Base-by-base conservation (phyloP, 179 eudicot genomes). In the Corrigiola litoralis region DNA sequence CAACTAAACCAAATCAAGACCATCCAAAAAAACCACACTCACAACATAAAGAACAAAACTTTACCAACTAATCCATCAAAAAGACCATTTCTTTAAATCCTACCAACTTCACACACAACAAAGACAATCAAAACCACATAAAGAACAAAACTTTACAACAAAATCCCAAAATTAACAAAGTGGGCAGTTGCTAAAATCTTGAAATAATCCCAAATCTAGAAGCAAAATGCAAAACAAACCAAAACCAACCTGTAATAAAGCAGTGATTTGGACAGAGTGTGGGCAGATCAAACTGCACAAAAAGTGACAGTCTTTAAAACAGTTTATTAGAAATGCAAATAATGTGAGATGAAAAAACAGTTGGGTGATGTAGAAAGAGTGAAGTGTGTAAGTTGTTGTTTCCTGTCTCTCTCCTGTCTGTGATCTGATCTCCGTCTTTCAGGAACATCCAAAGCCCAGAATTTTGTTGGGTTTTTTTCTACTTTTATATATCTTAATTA, bases 371-470 rank as follows among this genome's bases (percentile, higher is more conserved):
- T 18, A 12, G 55, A 54, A 51, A 24, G 55, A 66, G 71, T 59
- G 62, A 59, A 72, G 72, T 49, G n/a, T 44, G 46, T 29, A 36
- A 63, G 36, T 36, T 62, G 51, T 37, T 49, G 48, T n/a, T 21
- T 40, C 29, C 23, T 23, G 7, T 44, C 25, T 29, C 41, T 32
- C 41, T 69, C 47, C 36, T 45, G 25, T 49, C 25, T 60, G 73
- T 64, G 78, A 74, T 74, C 74, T 64, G 78, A 74, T 74, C 74
- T 69, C 74, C 74, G 70, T 32, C 24, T 74, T 63, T 63, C 40
- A 68, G 73, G 58, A 68, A 61, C 65, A 73, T 68, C 77, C 52
- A 68, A 67, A 37, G 65, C 58, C 10, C 10, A 40, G 2, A 2
- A 2, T n/a, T 40, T 40, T 40, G 14, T 40, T 40, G n/a, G n/a